A percentile compares a stretch with the other conserved stretches of the same genome.
Evolutionary conservation across 371 early-diverging fungal species (phyloP).

Genomic region (Mortierella sp.): DNA sequence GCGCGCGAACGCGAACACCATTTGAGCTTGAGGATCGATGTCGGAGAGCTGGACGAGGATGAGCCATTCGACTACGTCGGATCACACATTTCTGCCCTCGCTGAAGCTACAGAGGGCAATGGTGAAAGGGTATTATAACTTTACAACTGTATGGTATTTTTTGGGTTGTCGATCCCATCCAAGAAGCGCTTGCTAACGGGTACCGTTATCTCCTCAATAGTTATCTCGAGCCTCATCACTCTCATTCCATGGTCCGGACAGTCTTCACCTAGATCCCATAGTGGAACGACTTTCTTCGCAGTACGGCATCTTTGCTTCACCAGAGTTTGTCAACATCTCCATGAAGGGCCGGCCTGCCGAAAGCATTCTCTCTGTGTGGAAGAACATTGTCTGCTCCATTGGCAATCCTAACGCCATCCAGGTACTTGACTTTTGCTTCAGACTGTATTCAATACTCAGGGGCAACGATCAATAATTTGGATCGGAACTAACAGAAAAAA

Average conservation of each 20-base stretch:
- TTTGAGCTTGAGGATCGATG: conserved; percentile 28
- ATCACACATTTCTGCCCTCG: conserved; percentile 31
- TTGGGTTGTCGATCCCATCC: background rate
- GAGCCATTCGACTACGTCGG: conserved; percentile 40
- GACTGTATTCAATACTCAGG: conserved; percentile 5
- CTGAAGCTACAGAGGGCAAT: conserved; percentile 32
- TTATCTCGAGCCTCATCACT: conserved; percentile 44
- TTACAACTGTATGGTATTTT: background rate
- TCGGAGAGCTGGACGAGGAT: conserved; percentile 52
- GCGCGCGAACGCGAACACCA: conserved; percentile 45
- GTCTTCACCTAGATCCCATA: conserved; percentile 49
- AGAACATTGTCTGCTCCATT: conserved; percentile 48
- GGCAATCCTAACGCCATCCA: conserved; percentile 54
- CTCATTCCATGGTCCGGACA: conserved; percentile 54
- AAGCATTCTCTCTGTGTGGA: conserved; percentile 33
- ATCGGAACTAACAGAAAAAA: background rate
- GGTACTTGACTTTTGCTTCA: conserved; percentile 20
- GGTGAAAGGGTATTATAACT: conserved; percentile 36
- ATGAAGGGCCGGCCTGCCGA: conserved; percentile 36
- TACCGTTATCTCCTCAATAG: conserved; percentile 18
- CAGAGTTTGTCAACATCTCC: conserved; percentile 45
- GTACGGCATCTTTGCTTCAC: conserved; percentile 49
- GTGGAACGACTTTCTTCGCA: conserved; percentile 53
- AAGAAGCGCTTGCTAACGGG: background rate
- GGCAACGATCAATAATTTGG: background rate